A percentile compares a stretch with the other conserved stretches of the same genome.
phyloP scores from a whole-genome alignment of 1,284 basidiomycete genomes.

The Apiotrichum sp. region DNA sequence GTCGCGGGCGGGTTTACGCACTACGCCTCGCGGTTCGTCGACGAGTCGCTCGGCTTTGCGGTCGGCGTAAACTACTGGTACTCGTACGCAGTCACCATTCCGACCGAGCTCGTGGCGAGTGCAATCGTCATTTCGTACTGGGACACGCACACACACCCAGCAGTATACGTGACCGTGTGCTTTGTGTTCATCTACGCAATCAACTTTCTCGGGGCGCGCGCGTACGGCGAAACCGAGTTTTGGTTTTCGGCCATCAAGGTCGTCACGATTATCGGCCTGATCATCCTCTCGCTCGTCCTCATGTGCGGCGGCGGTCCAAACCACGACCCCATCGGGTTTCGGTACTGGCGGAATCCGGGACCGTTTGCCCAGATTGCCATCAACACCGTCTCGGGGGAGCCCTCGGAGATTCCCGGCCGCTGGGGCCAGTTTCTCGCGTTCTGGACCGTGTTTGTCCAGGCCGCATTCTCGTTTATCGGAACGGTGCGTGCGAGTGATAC shows the following conservation, averaged over 20 bases:
- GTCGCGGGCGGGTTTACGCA: slow-evolving; percentile 42
- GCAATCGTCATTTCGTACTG: slow-evolving; percentile 35
- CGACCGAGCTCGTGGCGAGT: slow-evolving; percentile 21
- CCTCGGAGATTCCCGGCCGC: slow-evolving; percentile 16
- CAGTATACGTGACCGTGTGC: slow-evolving; percentile 48
- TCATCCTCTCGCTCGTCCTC: slow-evolving; percentile 60
- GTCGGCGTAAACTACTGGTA: slow-evolving; percentile 3
- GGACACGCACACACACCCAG: slow-evolving; percentile 33
- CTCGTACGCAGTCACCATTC: slow-evolving; percentile 1
- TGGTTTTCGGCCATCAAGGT: slow-evolving; percentile 36
- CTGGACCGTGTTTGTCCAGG: slow-evolving; percentile 62
- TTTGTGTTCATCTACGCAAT: slow-evolving; percentile 44
- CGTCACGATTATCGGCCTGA: slow-evolving; percentile 38
- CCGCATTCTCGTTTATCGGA: slow-evolving; percentile 76
- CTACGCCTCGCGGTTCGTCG: slow-evolving; percentile 50
- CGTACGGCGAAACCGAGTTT: slow-evolving; percentile 39
- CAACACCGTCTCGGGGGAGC: slow-evolving; percentile 11
- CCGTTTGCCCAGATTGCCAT: slow-evolving; percentile 14
- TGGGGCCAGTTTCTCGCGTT: slow-evolving; percentile 63
- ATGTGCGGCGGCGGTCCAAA: slow-evolving; percentile 64
- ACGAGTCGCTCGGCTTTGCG: slow-evolving; percentile 50
- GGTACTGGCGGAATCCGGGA: slow-evolving; percentile 64
- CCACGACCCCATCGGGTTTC: slow-evolving; percentile 45
- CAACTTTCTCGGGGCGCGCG: slow-evolving; percentile 44
- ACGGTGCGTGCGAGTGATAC: slow-evolving; percentile 41